Conservation (phyloP, 768 basidiomycete genomes). For the Auricularia sp. region DNA sequence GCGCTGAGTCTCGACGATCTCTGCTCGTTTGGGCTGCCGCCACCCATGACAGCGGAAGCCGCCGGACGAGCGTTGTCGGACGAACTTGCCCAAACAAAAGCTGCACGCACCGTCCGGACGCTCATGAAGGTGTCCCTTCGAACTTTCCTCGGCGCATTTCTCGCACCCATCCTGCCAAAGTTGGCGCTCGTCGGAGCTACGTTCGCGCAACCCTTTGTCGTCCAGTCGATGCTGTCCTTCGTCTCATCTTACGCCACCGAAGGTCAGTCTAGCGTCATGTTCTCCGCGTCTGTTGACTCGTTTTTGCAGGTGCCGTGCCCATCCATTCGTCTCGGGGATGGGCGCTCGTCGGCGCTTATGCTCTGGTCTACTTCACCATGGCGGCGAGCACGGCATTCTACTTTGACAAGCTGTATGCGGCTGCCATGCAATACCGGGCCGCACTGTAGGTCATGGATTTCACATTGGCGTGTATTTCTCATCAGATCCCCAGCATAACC, state of each 20-base stretch:
- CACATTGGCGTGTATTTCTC: neutral
- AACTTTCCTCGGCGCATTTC: neutral
- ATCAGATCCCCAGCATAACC: neutral
- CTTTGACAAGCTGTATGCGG: slow-evolving; percentile 3
- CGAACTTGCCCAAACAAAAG: neutral
- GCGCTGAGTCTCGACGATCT: neutral
- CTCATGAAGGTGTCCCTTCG: slow-evolving; percentile 2
- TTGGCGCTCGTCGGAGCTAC: slow-evolving; percentile 2
- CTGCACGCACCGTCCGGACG: neutral
- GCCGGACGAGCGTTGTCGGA: neutral
- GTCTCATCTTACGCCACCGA: neutral
- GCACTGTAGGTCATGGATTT: neutral
- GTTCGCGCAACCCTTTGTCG: slow-evolving; percentile 6
- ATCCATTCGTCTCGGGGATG: slow-evolving; percentile 1
- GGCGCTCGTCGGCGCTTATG: slow-evolving; percentile 7
- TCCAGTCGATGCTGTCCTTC: slow-evolving; percentile 2
- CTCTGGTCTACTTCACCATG: neutral
- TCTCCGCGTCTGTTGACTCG: neutral
- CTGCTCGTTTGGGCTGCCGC: neutral
- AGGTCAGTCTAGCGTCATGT: neutral
- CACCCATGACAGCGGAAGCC: neutral
- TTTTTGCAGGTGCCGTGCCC: neutral
- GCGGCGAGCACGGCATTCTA: slow-evolving; percentile 3
- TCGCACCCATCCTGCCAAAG: slow-evolving; percentile 2
- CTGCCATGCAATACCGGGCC: neutral